These are phyloP conservation scores for Macadamia tetraphylla DNA, from an alignment of 164 flowering plant genomes.

Conservation along the genomic window DNA sequence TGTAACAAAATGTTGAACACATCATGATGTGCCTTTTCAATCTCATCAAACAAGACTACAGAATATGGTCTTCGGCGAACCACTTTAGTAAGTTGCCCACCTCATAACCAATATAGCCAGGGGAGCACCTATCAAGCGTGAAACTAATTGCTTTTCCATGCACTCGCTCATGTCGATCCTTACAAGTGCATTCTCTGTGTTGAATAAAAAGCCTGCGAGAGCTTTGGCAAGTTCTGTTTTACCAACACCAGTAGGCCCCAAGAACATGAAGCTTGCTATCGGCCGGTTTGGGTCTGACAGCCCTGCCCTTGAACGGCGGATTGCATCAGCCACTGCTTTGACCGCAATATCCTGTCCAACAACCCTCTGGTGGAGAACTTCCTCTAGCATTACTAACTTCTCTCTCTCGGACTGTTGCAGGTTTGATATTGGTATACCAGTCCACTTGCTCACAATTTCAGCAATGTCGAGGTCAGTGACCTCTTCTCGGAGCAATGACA, in stretches of 20 bases:
- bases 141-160: slow-evolving; percentile 94
- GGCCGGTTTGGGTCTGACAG: slow-evolving; percentile 87
- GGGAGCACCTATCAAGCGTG: slow-evolving; percentile 95
- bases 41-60: slow-evolving; percentile 91
- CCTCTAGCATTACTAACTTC: slow-evolving; percentile 63
- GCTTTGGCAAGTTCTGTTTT: slow-evolving; percentile 97
- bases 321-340: slow-evolving; percentile 93
- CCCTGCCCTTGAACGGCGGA: slow-evolving; percentile 89
- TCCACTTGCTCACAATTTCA: slow-evolving; percentile 93
- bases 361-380: slow-evolving; percentile 76
- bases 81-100: slow-evolving; percentile 89
- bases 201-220: slow-evolving; percentile 76
- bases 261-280: slow-evolving; percentile 92
- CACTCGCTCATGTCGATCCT: slow-evolving; percentile 97
- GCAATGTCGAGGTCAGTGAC: slow-evolving; percentile 90
- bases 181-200: slow-evolving; percentile 84
- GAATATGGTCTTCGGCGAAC: slow-evolving; percentile 85
- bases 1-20: slow-evolving; percentile 89
- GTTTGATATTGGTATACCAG: slow-evolving; percentile 87
- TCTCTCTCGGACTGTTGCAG: slow-evolving; percentile 92
- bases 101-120: slow-evolving; percentile 97
- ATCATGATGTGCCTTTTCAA: slow-evolving; percentile 95
- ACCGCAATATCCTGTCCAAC: slow-evolving; percentile 93
- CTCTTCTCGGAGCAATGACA: slow-evolving; percentile 79
- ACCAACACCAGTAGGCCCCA: slow-evolving; percentile 99